Base-by-base conservation (phyloP, 176 grass and related monocot genomes). In the Musa itinerans region DNA sequence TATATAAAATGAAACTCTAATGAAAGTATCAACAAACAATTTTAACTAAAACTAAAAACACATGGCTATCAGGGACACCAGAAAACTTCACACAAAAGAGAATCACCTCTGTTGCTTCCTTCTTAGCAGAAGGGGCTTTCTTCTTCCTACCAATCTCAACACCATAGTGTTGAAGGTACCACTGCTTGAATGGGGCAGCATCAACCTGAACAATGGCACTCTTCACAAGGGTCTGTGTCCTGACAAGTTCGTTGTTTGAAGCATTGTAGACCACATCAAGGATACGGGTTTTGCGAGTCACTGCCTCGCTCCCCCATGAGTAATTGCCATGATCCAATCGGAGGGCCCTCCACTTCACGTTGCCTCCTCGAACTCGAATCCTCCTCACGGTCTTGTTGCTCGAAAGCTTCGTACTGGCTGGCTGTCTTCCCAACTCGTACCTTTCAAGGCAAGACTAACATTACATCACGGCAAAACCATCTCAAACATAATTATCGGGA, bases 151-250 rank as follows among this genome's bases (percentile, higher is more conserved):
- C 92, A 50, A 92, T 89, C n/a, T 96, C 92, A 0, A 96, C 82
- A 69, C 92, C 92, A 67, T 96, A 96, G 59, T 96, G 92, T 54
- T 90, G 88, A 57, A 92, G 85, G 69, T 96, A 96, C 92, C 92
- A 96, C 74, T 92, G 86, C 76, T 89, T 96, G 89, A 96, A 96
- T 17, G 92, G 89, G 15, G 92, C 82, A 48, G 89, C 92, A 89
- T 96, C 92, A 65, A 96, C 92, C 86, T 96, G 92, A 17, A 96
- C 79, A 65, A 96, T 92, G 29, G 92, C 92, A 2, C 81, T 96
- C 82, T 92, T 96, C 5, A 92, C 92, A 53, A 96, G 92, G n/a
- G 92, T 96, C 34, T 92, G 92, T 19, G 89, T 96, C 85, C 92
- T 92, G 17, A 92, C 92, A 80, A 96, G 92, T 80, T 96, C 92